Conservation (phyloP, 306 rosid genomes). For the Fragaria vesca region DNA sequence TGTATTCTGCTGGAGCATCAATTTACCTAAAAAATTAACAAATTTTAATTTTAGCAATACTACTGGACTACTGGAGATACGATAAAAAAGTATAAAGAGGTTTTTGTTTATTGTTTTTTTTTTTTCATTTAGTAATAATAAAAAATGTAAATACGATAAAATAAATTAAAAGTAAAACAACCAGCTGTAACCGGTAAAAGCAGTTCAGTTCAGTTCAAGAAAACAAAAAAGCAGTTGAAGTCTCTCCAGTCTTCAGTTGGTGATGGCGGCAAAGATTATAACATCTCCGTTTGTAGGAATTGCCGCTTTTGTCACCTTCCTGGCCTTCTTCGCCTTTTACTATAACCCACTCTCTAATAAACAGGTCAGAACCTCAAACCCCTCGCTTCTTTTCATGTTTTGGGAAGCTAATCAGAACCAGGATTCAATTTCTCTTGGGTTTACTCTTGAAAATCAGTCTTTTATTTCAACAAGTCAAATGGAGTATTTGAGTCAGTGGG, state of each 20-base stretch:
- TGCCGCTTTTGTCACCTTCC: conserved; percentile 37
- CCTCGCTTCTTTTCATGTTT: not conserved
- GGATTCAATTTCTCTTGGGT: conserved; percentile 7
- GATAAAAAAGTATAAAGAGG: too few species aligned
- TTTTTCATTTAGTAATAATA: too few species aligned
- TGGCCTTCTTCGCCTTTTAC: conserved; percentile 41
- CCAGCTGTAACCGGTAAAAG: not conserved
- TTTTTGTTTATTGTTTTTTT: too few species aligned
- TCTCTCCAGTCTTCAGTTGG: not conserved
- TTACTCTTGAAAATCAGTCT: not conserved
- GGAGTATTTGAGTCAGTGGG: not conserved
- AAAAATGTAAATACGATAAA: too few species aligned
- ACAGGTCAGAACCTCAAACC: conserved; percentile 36
- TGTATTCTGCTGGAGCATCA: too few species aligned
- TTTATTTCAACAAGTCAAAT: not conserved
- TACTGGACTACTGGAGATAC: too few species aligned
- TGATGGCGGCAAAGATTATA: conserved; percentile 41
- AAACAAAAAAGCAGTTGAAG: not conserved
- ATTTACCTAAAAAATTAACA: too few species aligned
- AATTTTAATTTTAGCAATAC: too few species aligned
- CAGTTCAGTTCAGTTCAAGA: not conserved
- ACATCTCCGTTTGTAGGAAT: conserved; percentile 42
- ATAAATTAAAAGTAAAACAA: too few species aligned
- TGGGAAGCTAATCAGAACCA: not conserved
- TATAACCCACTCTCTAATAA: conserved; percentile 30